Percentiles rank a stretch among this genome's conserved stretches.
Evolutionary conservation across 1,284 basidiomycete genomes (phyloP).

Genomic region (Puccinia hordei): DNA sequence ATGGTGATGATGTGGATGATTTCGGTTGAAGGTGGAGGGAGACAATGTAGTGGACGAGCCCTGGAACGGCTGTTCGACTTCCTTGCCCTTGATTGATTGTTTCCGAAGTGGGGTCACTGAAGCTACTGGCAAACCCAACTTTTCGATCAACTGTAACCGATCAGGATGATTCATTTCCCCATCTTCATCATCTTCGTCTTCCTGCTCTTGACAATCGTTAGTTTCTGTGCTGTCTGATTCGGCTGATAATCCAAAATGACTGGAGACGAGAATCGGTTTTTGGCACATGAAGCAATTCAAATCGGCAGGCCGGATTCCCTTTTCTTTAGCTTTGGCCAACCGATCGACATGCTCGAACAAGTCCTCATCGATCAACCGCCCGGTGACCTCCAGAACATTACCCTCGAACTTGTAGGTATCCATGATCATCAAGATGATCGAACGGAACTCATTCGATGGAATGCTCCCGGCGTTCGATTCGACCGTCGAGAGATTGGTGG

Average conservation of each 20-base stretch:
- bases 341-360: constrained; percentile 72
- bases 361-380: constrained; percentile 78
- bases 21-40: constrained; percentile 24
- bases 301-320: constrained; percentile 59
- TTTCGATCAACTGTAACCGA: constrained; percentile 26
- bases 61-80: constrained; percentile 29
- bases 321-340: constrained; percentile 57
- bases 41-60: constrained; percentile 9
- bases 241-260: background rate
- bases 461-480: constrained; percentile 56
- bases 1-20: constrained; percentile 1
- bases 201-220: background rate
- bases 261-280: constrained; percentile 10
- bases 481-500: constrained; percentile 59
- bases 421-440: constrained; percentile 87
- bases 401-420: constrained; percentile 88
- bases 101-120: constrained; percentile 19
- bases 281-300: constrained; percentile 37
- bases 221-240: constrained; percentile 9
- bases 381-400: constrained; percentile 85
- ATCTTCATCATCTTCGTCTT: background rate
- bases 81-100: constrained; percentile 44
- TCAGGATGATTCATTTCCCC: background rate
- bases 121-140: constrained; percentile 32
- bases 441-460: constrained; percentile 83